Evolutionary conservation across 2,329 filamentous ascomycete species (phyloP).

Genomic region (Colletotrichum tropicicola): DNA sequence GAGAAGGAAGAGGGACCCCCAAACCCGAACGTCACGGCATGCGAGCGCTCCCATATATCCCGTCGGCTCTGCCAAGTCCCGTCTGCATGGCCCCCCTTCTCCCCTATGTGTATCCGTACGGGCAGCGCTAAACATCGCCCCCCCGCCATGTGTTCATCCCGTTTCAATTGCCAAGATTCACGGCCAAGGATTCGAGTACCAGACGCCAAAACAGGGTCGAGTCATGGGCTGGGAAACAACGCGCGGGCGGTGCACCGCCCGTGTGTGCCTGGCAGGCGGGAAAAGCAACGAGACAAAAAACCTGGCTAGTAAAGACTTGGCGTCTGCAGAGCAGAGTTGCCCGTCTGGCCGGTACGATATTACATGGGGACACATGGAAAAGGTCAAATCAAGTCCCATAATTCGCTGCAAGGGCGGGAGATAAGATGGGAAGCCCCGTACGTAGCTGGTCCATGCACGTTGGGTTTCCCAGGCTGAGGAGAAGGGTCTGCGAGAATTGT

Average conservation of each 20-base stretch:
- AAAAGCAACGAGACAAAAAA: constrained; percentile 6
- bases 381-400: constrained; percentile 2
- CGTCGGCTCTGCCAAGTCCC: not conserved
- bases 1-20: not conserved
- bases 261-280: not conserved
- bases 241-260: not conserved
- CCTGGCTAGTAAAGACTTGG: constrained; percentile 10
- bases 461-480: no score
- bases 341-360: constrained; percentile 5
- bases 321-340: not conserved
- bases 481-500: no score
- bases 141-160: constrained; percentile 15
- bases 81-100: not conserved
- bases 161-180: constrained; percentile 23
- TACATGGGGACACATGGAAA: no score
- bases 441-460: no score
- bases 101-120: not conserved
- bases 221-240: constrained; percentile 7
- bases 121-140: not conserved
- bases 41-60: constrained; percentile 21
- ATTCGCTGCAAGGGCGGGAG: not conserved
- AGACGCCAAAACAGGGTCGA: constrained; percentile 3
- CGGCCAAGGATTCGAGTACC: not conserved
- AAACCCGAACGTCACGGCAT: no score
- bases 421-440: constrained; percentile 7